Conservation (phyloP, 2,329 filamentous ascomycete species). For the Ophiostoma populinum region DNA sequence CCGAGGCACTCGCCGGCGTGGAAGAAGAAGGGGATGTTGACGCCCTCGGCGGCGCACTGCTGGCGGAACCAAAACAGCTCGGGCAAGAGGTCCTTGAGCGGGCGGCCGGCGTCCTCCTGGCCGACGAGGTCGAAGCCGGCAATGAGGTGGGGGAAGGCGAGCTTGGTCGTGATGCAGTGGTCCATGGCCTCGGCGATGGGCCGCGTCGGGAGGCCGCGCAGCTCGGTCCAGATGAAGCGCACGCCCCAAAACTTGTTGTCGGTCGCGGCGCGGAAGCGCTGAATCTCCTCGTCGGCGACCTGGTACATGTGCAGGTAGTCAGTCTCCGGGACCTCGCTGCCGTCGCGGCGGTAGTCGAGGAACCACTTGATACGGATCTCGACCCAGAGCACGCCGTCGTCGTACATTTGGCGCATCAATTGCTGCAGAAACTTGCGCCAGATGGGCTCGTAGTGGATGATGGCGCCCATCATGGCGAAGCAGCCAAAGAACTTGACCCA, state of each 20-base stretch:
- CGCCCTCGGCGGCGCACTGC: slow-evolving; percentile 56
- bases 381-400: slow-evolving; percentile 71
- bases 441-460: slow-evolving; percentile 83
- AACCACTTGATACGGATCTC: slow-evolving; percentile 64
- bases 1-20: slow-evolving; percentile 82
- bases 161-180: slow-evolving; percentile 67
- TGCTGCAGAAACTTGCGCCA: slow-evolving; percentile 58
- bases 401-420: slow-evolving; percentile 53
- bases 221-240: slow-evolving; percentile 67
- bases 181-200: slow-evolving; percentile 68
- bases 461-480: slow-evolving; percentile 54
- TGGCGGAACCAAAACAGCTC: slow-evolving; percentile 90
- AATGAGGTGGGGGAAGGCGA: slow-evolving; percentile 60
- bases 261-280: slow-evolving; percentile 51
- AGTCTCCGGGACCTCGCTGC: slow-evolving; percentile 45
- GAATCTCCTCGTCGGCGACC: slow-evolving; percentile 61
- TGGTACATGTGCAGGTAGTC: slow-evolving; percentile 55
- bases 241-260: slow-evolving; percentile 57
- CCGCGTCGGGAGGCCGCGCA: slow-evolving; percentile 47
- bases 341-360: slow-evolving; percentile 49
- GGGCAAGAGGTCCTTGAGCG: slow-evolving; percentile 60
- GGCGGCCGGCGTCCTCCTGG: slow-evolving; percentile 64
- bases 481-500: slow-evolving; percentile 68
- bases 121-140: slow-evolving; percentile 83
- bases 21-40: slow-evolving; percentile 88